phyloP scores from a whole-genome alignment of 345 rosid genomes.

The Acer campestre region DNA sequence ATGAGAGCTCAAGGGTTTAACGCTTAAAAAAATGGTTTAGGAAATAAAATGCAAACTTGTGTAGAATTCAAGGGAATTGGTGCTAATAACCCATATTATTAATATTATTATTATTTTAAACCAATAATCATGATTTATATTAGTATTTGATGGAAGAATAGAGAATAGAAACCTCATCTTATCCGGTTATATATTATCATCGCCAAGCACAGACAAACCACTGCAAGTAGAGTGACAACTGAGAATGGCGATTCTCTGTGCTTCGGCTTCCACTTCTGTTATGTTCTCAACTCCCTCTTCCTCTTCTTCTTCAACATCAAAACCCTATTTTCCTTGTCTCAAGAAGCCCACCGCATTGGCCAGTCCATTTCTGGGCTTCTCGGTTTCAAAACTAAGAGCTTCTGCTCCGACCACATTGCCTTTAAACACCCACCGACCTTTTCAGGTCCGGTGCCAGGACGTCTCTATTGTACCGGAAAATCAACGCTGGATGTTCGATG shows the following conservation, averaged over 20 bases:
- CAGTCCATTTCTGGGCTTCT: constrained; percentile 43
- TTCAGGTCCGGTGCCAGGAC: constrained; percentile 52
- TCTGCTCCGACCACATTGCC: constrained; percentile 21
- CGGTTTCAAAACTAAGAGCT: constrained; percentile 36
- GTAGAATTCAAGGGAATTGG: too few relatives aligned
- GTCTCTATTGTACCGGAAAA: constrained; percentile 57
- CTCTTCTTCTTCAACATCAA: constrained; percentile 25
- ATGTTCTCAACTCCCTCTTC: constrained; percentile 25
- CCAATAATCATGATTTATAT: too few relatives aligned
- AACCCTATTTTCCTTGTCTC: constrained; percentile 13
- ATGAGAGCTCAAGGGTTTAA: too few relatives aligned
- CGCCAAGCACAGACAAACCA: constrained; percentile 1
- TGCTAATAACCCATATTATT: too few relatives aligned
- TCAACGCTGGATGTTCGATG: constrained; percentile 77
- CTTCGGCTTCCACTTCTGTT: constrained; percentile 38
- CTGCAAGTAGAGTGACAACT: neutral
- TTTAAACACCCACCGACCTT: constrained; percentile 29
- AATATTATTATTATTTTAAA: too few relatives aligned
- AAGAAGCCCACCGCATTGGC: constrained; percentile 18
- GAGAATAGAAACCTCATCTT: constrained; percentile 13
- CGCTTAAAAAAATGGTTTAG: too few relatives aligned
- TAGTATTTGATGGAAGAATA: too few relatives aligned
- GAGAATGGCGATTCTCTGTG: constrained; percentile 47
- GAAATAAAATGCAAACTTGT: too few relatives aligned
- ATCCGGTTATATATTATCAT: constrained; percentile 26